Evolutionary conservation across 2,329 filamentous ascomycete genomes (phyloP).

Genomic region (Cordyceps cicadae): DNA sequence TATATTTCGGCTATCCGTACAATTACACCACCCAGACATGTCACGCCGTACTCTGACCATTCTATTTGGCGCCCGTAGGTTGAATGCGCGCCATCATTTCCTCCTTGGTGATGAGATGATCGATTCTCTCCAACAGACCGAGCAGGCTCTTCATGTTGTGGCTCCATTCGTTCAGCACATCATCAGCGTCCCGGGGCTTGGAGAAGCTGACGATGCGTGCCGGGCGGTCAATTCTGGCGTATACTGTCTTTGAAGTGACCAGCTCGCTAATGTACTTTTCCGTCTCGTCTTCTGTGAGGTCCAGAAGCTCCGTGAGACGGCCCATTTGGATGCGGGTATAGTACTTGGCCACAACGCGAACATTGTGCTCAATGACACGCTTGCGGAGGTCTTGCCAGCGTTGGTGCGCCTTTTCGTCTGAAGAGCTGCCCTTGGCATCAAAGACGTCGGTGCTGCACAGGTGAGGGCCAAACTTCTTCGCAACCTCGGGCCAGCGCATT

Average conservation of each 20-base stretch:
- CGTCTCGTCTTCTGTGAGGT: conserved; percentile 89
- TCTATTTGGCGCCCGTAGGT: conserved; percentile 42
- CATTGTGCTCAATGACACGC: conserved; percentile 98
- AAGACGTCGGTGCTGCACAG: conserved; percentile 88
- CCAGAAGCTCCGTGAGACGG: conserved; percentile 81
- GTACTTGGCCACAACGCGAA: conserved; percentile 95
- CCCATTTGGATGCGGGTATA: conserved; percentile 95
- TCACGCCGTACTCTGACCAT: background rate
- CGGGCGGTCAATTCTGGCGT: conserved; percentile 92
- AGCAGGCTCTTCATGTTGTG: conserved; percentile 93
- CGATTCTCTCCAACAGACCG: conserved; percentile 79
- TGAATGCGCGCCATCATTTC: conserved; percentile 99
- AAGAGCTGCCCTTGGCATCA: conserved; percentile 54
- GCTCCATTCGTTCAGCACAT: conserved; percentile 97
- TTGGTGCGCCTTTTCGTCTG: conserved; percentile 71
- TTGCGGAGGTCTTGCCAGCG: conserved; percentile 94
- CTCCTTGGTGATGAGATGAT: conserved; percentile 98
- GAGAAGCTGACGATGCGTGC: conserved; percentile 89
- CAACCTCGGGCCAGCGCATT: conserved; percentile 96
- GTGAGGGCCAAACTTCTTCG: conserved; percentile 80
- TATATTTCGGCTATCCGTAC: conserved; percentile 9
- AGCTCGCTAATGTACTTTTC: conserved; percentile 98
- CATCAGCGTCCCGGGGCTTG: conserved; percentile 88
- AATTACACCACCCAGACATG: conserved; percentile 5
- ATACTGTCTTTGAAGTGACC: conserved; percentile 95